Conservation (phyloP, 192 early-diverging fungal genomes). For the Backusella sp. region DNA sequence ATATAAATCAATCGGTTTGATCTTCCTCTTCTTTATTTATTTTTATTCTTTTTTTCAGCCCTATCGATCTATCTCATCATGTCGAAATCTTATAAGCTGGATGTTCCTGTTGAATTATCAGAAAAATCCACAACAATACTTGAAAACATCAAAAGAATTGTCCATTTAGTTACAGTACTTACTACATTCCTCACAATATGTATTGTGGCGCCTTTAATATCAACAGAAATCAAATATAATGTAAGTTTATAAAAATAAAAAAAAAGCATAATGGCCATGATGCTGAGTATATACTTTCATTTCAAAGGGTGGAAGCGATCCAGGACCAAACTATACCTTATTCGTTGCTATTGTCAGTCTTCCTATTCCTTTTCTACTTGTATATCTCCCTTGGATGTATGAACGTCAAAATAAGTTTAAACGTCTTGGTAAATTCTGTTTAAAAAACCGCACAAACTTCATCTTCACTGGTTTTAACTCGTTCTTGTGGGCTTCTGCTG, state of each 20-base stretch:
- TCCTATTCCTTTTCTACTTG: slow-evolving; percentile 18
- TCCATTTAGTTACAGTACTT: slow-evolving; percentile 21
- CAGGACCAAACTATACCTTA: slow-evolving; percentile 32
- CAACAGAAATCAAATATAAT: slow-evolving; percentile 24
- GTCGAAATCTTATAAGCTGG: slow-evolving; percentile 9
- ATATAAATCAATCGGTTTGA: background rate
- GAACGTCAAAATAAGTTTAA: slow-evolving; percentile 35
- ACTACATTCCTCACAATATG: slow-evolving; percentile 19
- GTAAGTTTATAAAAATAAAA: slow-evolving; percentile 23
- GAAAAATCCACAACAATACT: slow-evolving; percentile 20
- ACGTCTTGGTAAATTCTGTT: slow-evolving; percentile 32
- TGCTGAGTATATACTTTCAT: background rate
- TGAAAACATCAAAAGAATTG: slow-evolving; percentile 6
- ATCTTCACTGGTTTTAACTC: slow-evolving; percentile 28
- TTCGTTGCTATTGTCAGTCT: slow-evolving; percentile 26
- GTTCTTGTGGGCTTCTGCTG: slow-evolving; percentile 26
- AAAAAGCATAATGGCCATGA: background rate
- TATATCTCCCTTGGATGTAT: slow-evolving; percentile 38
- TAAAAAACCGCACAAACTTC: slow-evolving; percentile 29
- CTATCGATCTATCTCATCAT: background rate
- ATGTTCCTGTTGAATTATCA: slow-evolving; percentile 30
- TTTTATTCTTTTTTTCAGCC: background rate
- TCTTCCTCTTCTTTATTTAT: background rate
- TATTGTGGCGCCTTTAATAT: slow-evolving; percentile 29
- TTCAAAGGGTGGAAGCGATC: slow-evolving; percentile 29